Evolutionary conservation across 2,329 filamentous ascomycete genomes (phyloP).

Genomic region (Allantophomopsis cytisporea): DNA sequence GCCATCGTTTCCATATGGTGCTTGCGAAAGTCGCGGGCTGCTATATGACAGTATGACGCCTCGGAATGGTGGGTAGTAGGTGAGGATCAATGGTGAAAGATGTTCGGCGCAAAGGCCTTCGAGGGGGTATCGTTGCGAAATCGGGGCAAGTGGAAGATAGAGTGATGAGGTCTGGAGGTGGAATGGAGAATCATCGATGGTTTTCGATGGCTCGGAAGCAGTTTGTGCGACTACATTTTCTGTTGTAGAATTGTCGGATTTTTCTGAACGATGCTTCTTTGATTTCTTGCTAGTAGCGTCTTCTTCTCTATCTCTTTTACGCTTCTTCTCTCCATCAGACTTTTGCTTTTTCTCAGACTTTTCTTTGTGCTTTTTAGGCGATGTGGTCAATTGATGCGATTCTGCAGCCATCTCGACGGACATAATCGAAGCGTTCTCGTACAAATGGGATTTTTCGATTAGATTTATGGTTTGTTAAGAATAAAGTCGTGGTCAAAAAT

Average conservation of each 20-base stretch:
- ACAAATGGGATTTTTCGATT: too few relatives aligned
- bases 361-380: conserved; percentile 12
- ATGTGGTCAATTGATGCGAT: conserved; percentile 3
- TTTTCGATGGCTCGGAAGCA: conserved; percentile 9
- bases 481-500: conserved; percentile 5
- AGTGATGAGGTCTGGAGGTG: conserved; percentile 68
- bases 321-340: conserved; percentile 26
- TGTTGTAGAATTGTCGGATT: conserved; percentile 2
- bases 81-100: conserved; percentile 61
- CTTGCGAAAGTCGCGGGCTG: conserved; percentile 52
- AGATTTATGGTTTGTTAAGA: neutral
- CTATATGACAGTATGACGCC: conserved; percentile 66
- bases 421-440: neutral
- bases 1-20: conserved; percentile 36
- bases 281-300: conserved; percentile 29
- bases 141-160: conserved; percentile 62
- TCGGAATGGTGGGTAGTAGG: conserved; percentile 58
- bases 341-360: conserved; percentile 20
- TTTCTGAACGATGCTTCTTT: conserved; percentile 22
- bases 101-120: conserved; percentile 62
- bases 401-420: neutral
- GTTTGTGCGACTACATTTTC: neutral
- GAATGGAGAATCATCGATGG: conserved; percentile 48
- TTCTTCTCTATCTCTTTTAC: conserved; percentile 22
- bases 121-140: conserved; percentile 55